These are phyloP conservation scores for Scheffersomyces insectosa DNA, from an alignment of 1,139 yeast genomes.

Conservation along the genomic window DNA sequence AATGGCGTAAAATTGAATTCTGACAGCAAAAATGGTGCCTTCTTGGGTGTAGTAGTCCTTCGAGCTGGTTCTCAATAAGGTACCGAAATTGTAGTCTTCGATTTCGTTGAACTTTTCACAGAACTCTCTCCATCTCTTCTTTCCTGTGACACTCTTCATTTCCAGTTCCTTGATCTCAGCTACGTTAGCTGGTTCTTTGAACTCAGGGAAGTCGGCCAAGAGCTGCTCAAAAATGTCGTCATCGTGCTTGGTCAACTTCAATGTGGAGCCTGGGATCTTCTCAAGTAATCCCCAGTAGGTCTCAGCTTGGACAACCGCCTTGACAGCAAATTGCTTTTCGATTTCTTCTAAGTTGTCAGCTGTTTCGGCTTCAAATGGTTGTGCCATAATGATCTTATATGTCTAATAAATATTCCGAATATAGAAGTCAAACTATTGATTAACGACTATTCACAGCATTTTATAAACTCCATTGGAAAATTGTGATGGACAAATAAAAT, in stretches of 20 bases:
- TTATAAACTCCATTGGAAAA: not conserved
- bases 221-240: slow-evolving; percentile 77
- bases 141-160: slow-evolving; percentile 78
- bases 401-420: no score
- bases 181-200: slow-evolving; percentile 55
- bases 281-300: slow-evolving; percentile 85
- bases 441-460: not conserved
- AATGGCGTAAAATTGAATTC: slow-evolving; percentile 92
- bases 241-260: slow-evolving; percentile 78
- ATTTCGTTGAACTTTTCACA: slow-evolving; percentile 80
- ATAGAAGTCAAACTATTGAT: no score
- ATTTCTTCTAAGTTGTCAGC: slow-evolving; percentile 68
- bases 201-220: slow-evolving; percentile 82
- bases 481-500: slow-evolving; percentile 1
- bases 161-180: slow-evolving; percentile 69
- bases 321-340: slow-evolving; percentile 96
- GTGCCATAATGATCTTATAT: slow-evolving; percentile 7
- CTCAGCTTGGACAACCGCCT: slow-evolving; percentile 94
- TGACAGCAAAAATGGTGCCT: slow-evolving; percentile 84
- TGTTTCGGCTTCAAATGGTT: slow-evolving; percentile 50
- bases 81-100: slow-evolving; percentile 95
- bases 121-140: slow-evolving; percentile 88
- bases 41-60: slow-evolving; percentile 78
- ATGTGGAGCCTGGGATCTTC: slow-evolving; percentile 73
- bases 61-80: slow-evolving; percentile 74